Evolutionary conservation across 495 filamentous ascomycete genomes (phyloP).

Genomic region (Penicillium macrosclerotiorum): DNA sequence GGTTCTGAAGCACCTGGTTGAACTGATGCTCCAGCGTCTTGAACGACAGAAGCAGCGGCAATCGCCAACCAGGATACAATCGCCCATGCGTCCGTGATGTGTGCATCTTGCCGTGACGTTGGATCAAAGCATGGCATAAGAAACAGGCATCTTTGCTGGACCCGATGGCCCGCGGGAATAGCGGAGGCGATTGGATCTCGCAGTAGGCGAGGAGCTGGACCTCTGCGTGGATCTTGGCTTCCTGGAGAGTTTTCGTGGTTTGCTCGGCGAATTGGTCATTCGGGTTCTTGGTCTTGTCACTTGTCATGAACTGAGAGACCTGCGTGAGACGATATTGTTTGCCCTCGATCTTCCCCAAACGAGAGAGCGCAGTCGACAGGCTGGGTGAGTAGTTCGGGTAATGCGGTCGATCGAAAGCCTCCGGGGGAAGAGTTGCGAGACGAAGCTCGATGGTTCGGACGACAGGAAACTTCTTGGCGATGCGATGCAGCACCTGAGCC

Average conservation of each 20-base stretch:
- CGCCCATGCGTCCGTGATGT: slow-evolving; percentile 2
- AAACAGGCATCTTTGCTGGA: slow-evolving; percentile 23
- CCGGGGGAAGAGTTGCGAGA: slow-evolving; percentile 6
- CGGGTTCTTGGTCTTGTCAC: neutral
- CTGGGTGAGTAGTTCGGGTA: neutral
- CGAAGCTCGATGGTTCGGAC: slow-evolving; percentile 18
- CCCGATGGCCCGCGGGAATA: slow-evolving; percentile 10
- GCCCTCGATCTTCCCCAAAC: slow-evolving; percentile 8
- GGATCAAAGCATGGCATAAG: slow-evolving; percentile 15
- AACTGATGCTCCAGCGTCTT: slow-evolving; percentile 6
- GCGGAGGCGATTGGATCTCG: slow-evolving; percentile 4
- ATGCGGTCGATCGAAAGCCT: slow-evolving; percentile 10
- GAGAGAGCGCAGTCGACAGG: neutral
- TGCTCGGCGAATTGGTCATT: slow-evolving; percentile 1
- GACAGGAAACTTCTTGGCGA: slow-evolving; percentile 11
- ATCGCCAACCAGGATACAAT: slow-evolving; percentile 3
- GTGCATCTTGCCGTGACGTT: slow-evolving; percentile 1
- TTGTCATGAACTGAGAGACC: neutral
- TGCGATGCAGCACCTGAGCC: slow-evolving; percentile 9
- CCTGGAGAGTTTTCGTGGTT: neutral
- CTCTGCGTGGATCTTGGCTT: slow-evolving; percentile 16
- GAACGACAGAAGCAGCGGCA: slow-evolving; percentile 5
- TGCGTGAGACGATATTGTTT: slow-evolving; percentile 4
- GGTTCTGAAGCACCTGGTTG: slow-evolving; percentile 4
- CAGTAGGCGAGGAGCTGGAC: slow-evolving; percentile 18